phyloP scores from a whole-genome alignment of 2,329 filamentous ascomycete genomes.

The Ascochyta rabiei region DNA sequence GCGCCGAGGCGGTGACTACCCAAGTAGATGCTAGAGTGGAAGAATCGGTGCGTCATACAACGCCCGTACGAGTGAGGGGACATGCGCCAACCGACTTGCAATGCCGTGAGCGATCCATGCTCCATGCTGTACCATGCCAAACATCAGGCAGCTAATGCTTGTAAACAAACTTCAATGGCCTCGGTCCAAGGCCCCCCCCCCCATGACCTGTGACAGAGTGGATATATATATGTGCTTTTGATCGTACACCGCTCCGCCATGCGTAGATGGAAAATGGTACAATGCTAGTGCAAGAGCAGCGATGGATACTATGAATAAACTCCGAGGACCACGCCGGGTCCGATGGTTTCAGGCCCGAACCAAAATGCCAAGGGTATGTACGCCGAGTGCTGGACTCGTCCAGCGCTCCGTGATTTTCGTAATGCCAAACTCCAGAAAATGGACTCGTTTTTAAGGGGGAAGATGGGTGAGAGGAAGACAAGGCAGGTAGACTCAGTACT shows the following conservation, averaged over 20 bases:
- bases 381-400: constrained; percentile 16
- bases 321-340: constrained; percentile 13
- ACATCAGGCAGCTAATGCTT: constrained; percentile 30
- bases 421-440: constrained; percentile 25
- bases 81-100: constrained; percentile 24
- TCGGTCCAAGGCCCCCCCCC: constrained; percentile 4
- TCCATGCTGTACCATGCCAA: constrained; percentile 17
- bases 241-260: constrained; percentile 35
- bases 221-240: constrained; percentile 39
- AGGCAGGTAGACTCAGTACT: constrained; percentile 27
- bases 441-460: constrained; percentile 10
- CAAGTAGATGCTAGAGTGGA: constrained; percentile 27
- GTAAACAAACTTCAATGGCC: constrained; percentile 16
- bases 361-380: constrained; percentile 29
- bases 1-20: constrained; percentile 25
- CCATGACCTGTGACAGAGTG: constrained; percentile 11
- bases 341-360: constrained; percentile 12
- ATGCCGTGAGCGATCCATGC: constrained; percentile 14
- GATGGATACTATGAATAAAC: constrained; percentile 9
- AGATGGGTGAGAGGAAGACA: neutral
- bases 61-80: constrained; percentile 29
- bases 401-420: constrained; percentile 26
- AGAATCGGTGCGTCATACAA: constrained; percentile 22
- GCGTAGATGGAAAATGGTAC: constrained; percentile 31
- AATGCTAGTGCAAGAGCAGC: constrained; percentile 27